Base-by-base conservation (phyloP, 1,139 yeast species). In the Zygosaccharomyces pseudobailii region DNA sequence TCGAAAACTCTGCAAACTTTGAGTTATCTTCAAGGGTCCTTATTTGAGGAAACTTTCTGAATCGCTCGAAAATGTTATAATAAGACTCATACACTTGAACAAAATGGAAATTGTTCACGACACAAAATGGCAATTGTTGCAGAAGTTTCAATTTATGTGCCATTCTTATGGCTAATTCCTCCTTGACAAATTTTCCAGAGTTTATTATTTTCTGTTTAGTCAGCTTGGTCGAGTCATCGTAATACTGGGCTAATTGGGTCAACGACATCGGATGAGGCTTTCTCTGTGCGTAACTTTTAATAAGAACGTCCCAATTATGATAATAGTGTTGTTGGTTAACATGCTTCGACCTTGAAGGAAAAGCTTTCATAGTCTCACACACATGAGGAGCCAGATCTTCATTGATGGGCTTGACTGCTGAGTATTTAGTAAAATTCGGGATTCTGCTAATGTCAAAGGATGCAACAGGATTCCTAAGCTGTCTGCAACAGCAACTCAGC, bases 251-350 rank as follows among this genome's bases (percentile, higher is more conserved):
- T 55, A 90, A 69, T 59, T 90, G 97, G 50, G 89, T 74, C 25
- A 92, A 68, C 0, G 96, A 84, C 20, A 92, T 95, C 0, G 97
- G 96, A 61, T 87, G 88, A 0, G 96, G 92, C n/a, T 73, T 69
- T 54, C 80, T 78, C 48, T 75, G 71, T 22, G 79, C 69, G 77
- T 88, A 89, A 42, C 78, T 77, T 65, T 82, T 71, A 48, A 90
- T 71, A 6, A 87, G 76, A 2, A 64, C 61, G 20, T 55, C 68
- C 23, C 84, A 80, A 63, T 89, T 89, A 59, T 90, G 97, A 64
- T 86, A 89, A 65, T 86, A 92, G 63, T 90, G 97, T 59, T 82
- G 88, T 40, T 66, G 68, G 48, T 71, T 72, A 52, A 73, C 65
- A 55, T 73, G 65, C 37, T 59, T 59, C 9, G 74, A 71, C 24